phyloP scores from a whole-genome alignment of 1,284 basidiomycete species.

The Clitocybe nebularis region DNA sequence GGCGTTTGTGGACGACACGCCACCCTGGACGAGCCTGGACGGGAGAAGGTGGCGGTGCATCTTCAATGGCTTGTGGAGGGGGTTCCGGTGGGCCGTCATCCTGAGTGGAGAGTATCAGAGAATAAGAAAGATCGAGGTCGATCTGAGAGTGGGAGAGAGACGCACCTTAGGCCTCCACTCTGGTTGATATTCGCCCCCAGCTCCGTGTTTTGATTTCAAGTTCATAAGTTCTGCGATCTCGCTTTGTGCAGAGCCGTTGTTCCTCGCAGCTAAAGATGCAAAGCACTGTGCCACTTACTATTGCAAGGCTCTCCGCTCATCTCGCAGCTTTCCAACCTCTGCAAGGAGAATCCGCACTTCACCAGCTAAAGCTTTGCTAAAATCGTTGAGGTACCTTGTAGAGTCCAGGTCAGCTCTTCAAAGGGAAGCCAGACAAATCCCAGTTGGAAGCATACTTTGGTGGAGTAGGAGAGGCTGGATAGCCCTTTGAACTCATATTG shows the following conservation, averaged over 20 bases:
- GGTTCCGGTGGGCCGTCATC: constrained; percentile 28
- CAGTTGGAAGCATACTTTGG: background rate
- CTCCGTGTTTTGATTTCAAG: constrained; percentile 70
- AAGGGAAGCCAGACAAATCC: background rate
- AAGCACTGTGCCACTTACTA: too few relatives aligned
- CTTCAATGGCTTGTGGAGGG: constrained; percentile 28
- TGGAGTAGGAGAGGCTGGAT: background rate
- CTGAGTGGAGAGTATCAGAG: constrained; percentile 15
- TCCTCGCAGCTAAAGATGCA: too few relatives aligned
- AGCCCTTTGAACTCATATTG: background rate
- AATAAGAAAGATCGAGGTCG: background rate
- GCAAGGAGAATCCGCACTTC: constrained; percentile 58
- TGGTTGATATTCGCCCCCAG: constrained; percentile 63
- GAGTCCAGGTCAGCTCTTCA: constrained; percentile 7
- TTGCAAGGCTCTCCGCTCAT: constrained; percentile 66
- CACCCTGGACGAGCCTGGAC: constrained; percentile 61
- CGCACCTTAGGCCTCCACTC: constrained; percentile 59
- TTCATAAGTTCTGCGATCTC: constrained; percentile 76
- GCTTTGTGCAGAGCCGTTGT: constrained; percentile 31
- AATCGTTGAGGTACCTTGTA: constrained; percentile 63
- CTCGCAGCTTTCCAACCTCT: constrained; percentile 72
- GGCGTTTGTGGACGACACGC: constrained; percentile 64
- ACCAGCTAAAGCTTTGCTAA: constrained; percentile 58
- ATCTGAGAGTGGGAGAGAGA: constrained; percentile 4
- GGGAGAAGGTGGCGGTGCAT: constrained; percentile 31